Percentiles rank a stretch among this genome's conserved stretches.
Conservation (phyloP, 2,329 filamentous ascomycete genomes). For the Orbilia javanica region DNA sequence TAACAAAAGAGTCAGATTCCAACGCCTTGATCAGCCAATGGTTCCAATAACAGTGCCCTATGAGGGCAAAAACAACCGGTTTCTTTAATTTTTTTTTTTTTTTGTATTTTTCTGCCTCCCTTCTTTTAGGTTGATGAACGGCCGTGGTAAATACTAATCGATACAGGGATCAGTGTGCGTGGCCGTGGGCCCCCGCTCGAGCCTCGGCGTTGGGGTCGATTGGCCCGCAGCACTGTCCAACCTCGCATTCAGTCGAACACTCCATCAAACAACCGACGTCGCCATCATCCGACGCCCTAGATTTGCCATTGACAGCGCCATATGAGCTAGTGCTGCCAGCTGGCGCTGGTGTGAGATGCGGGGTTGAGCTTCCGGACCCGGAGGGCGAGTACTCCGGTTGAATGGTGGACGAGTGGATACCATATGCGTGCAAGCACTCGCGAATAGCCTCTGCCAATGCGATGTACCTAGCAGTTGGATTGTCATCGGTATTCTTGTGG, state of each 20-base stretch:
- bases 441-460: conserved; percentile 83
- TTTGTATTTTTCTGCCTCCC: background rate
- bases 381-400: conserved; percentile 80
- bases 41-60: conserved; percentile 1
- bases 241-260: conserved; percentile 66
- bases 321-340: conserved; percentile 60
- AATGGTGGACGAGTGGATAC: conserved; percentile 96
- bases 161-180: conserved; percentile 30
- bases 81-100: background rate
- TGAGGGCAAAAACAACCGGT: background rate
- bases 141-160: background rate
- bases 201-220: conserved; percentile 50
- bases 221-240: conserved; percentile 66
- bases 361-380: conserved; percentile 63
- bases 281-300: conserved; percentile 61
- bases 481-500: conserved; percentile 75
- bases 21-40: conserved; percentile 3
- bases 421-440: conserved; percentile 91
- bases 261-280: conserved; percentile 66
- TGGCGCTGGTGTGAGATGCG: conserved; percentile 63
- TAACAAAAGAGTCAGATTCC: conserved; percentile 4
- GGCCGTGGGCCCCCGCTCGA: conserved; percentile 53
- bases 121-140: background rate
- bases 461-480: conserved; percentile 81
- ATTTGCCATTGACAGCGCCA: conserved; percentile 61